phyloP scores from a whole-genome alignment of 495 filamentous ascomycete species.

The Aspergillus panamensis region DNA sequence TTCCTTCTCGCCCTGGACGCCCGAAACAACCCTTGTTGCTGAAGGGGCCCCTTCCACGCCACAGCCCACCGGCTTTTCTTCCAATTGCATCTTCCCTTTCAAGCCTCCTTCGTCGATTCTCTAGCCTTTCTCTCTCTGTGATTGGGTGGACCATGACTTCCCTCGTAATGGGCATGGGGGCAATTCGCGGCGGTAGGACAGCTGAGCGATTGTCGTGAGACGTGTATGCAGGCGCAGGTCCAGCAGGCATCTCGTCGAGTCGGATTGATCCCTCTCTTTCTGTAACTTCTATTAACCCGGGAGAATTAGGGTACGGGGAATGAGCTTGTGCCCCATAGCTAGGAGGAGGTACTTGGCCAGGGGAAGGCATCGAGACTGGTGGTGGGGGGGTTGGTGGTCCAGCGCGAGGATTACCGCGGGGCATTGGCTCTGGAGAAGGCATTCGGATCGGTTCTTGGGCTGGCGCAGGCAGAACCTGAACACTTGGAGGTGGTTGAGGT shows the following conservation, averaged over 20 bases:
- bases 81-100: slow-evolving; percentile 61
- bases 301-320: slow-evolving; percentile 37
- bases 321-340: slow-evolving; percentile 18
- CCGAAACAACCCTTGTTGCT: slow-evolving; percentile 59
- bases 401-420: not conserved
- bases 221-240: slow-evolving; percentile 35
- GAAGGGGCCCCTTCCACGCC: slow-evolving; percentile 58
- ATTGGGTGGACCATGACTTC: slow-evolving; percentile 27
- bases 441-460: slow-evolving; percentile 1
- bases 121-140: slow-evolving; percentile 40
- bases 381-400: slow-evolving; percentile 11
- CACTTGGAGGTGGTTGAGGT: slow-evolving; percentile 8
- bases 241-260: slow-evolving; percentile 41
- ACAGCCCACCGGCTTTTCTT: slow-evolving; percentile 53
- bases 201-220: slow-evolving; percentile 17
- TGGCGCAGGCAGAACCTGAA: slow-evolving; percentile 6
- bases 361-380: slow-evolving; percentile 18
- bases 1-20: slow-evolving; percentile 57
- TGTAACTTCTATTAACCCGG: slow-evolving; percentile 41
- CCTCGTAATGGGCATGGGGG: slow-evolving; percentile 21
- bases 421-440: not conserved
- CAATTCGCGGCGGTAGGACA: slow-evolving; percentile 29
- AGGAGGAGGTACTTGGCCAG: slow-evolving; percentile 31
- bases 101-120: slow-evolving; percentile 52
- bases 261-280: slow-evolving; percentile 43